These are phyloP conservation scores for Malassezia pachydermatis DNA, from an alignment of 1,284 basidiomycete species.

Conservation along the genomic window DNA sequence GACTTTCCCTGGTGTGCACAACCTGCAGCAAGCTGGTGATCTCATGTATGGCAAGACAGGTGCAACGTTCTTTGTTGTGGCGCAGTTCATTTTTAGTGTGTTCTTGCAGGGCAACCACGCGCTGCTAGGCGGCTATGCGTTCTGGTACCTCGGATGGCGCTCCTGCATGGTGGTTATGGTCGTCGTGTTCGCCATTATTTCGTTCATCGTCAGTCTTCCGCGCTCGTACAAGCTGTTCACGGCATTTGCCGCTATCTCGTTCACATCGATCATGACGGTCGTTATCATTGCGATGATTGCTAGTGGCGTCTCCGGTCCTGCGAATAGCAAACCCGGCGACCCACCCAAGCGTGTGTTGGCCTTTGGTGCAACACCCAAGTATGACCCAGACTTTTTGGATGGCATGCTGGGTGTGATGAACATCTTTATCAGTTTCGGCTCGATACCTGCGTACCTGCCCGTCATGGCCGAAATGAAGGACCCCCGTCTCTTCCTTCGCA, in stretches of 20 bases:
- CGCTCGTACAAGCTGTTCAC: constrained; percentile 37
- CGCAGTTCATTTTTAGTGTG: constrained; percentile 29
- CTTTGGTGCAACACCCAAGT: constrained; percentile 26
- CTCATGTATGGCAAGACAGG: constrained; percentile 33
- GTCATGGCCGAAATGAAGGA: constrained; percentile 39
- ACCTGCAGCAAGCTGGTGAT: constrained; percentile 34
- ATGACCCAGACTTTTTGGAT: constrained; percentile 27
- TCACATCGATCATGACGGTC: constrained; percentile 32
- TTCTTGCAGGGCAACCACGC: constrained; percentile 37
- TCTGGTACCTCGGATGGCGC: constrained; percentile 30
- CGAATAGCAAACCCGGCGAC: constrained; percentile 20
- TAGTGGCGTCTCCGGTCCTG: constrained; percentile 28
- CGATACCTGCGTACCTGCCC: constrained; percentile 31
- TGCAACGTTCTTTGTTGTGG: constrained; percentile 19
- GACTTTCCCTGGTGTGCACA: constrained; percentile 34
- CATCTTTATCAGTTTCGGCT: constrained; percentile 32
- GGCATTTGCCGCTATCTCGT: constrained; percentile 26
- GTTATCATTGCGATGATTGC: constrained; percentile 40
- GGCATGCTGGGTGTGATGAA: constrained; percentile 32
- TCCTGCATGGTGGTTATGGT: constrained; percentile 29
- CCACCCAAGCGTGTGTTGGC: constrained; percentile 25
- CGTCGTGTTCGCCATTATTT: constrained; percentile 30
- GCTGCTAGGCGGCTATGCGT: constrained; percentile 32
- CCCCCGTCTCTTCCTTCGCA: constrained; percentile 27
- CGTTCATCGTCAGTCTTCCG: constrained; percentile 35